phyloP scores from a whole-genome alignment of 2,329 filamentous ascomycete genomes.

The Ophiostoma sp. region DNA sequence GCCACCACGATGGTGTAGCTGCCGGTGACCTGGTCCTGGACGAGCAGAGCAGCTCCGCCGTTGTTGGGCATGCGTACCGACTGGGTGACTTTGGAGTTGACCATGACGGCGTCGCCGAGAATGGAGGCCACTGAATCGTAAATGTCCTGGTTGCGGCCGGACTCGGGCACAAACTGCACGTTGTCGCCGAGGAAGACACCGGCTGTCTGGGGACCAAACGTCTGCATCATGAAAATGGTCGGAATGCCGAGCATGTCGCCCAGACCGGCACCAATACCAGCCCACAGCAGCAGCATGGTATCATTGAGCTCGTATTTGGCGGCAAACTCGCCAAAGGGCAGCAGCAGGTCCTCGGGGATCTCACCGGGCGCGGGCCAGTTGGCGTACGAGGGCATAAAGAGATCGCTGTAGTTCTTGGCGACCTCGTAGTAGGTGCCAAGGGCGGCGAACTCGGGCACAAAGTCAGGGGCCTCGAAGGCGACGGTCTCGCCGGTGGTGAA shows the following conservation, averaged over 20 bases:
- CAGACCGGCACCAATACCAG: conserved; percentile 40
- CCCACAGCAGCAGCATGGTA: conserved; percentile 35
- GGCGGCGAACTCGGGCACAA: conserved; percentile 19
- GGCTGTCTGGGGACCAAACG: conserved; percentile 36
- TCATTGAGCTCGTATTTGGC: conserved; percentile 41
- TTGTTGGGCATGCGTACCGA: conserved; percentile 31
- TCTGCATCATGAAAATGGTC: conserved; percentile 45
- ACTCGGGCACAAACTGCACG: conserved; percentile 34
- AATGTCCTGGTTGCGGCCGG: conserved; percentile 38
- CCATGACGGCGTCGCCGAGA: conserved; percentile 37
- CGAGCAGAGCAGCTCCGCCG: conserved; percentile 32
- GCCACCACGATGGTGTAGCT: conserved; percentile 32
- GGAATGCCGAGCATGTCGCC: conserved; percentile 40
- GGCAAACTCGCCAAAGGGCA: conserved; percentile 46
- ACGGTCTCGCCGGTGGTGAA: conserved; percentile 36
- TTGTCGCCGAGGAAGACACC: conserved; percentile 33
- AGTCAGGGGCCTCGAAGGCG: conserved; percentile 29
- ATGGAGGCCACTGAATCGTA: conserved; percentile 37
- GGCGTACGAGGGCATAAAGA: conserved; percentile 35
- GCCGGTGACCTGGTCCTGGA: conserved; percentile 29
- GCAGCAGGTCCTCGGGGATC: conserved; percentile 43
- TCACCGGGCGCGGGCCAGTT: conserved; percentile 41
- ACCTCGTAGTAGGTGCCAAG: conserved; percentile 27
- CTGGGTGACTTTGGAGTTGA: conserved; percentile 34
- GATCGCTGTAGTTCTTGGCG: conserved; percentile 33